These are phyloP conservation scores for Calonectria leucothoes DNA, from an alignment of 2,329 filamentous ascomycete genomes.

Conservation along the genomic window DNA sequence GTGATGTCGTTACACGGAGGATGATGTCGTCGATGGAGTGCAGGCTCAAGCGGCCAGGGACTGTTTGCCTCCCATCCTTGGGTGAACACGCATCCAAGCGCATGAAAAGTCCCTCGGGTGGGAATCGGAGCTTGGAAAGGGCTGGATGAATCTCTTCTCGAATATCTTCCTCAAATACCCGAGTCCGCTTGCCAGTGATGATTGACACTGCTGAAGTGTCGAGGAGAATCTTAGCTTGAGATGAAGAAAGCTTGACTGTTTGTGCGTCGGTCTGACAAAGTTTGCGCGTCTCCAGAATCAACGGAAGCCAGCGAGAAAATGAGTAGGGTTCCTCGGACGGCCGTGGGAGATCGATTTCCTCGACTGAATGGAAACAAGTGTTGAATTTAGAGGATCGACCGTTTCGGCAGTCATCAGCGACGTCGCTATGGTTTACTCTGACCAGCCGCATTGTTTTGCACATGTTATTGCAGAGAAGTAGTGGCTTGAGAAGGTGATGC, in stretches of 20 bases:
- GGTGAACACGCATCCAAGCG: slow-evolving; percentile 5
- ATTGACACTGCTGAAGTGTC: slow-evolving; percentile 45
- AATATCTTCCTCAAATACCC: slow-evolving; percentile 47
- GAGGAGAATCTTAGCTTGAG: slow-evolving; percentile 46
- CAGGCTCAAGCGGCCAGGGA: slow-evolving; percentile 38
- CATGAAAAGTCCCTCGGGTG: slow-evolving; percentile 5
- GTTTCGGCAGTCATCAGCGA: background rate
- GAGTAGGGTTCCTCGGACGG: slow-evolving; percentile 47
- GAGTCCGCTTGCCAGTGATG: slow-evolving; percentile 43
- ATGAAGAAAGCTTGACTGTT: slow-evolving; percentile 40
- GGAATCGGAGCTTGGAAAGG: background rate
- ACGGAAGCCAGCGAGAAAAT: slow-evolving; percentile 55
- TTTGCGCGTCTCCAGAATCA: slow-evolving; percentile 51
- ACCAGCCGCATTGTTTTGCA: background rate
- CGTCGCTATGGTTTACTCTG: background rate
- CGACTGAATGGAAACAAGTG: slow-evolving; percentile 6
- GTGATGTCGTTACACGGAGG: slow-evolving; percentile 52
- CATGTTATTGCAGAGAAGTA: too few species aligned
- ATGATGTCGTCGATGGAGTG: slow-evolving; percentile 48
- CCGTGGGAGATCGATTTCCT: background rate
- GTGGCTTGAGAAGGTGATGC: background rate
- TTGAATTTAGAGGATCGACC: slow-evolving; percentile 3
- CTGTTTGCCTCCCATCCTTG: slow-evolving; percentile 6
- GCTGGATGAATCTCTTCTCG: slow-evolving; percentile 42
- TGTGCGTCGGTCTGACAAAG: slow-evolving; percentile 42